Evolutionary conservation across 495 filamentous ascomycete species (phyloP), one percentile per base, ranked within the genome.

Genomic region (Xylaria grammica): DNA sequence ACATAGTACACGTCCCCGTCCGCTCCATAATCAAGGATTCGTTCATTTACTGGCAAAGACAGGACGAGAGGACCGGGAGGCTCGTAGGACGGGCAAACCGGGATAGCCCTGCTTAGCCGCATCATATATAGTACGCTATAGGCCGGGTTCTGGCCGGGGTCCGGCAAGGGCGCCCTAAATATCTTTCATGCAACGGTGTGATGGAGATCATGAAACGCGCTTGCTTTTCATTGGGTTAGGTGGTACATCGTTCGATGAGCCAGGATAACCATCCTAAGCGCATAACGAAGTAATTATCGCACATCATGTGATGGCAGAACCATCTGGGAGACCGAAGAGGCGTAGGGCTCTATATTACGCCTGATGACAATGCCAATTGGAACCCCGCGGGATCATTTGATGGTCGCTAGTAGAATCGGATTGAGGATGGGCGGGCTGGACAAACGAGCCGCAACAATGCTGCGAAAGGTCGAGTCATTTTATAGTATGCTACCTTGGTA

Each of bases 71-170:
- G 38, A 27, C 42, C 55, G 22, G 49, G 36, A 50, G 46, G 60
- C 61, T 63, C 40, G 50, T 22, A 48, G 38, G 22, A 17, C 11
- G 3, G 36, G 15, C 36, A 19, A 63, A 36, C 44, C 22, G 36
- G 61, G 61, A 57, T 63, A 50, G 51, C 61, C 61, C 42, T 56
- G 61, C 52, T 63, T 48, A 40, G 51, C 22, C 3, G 61, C 61
- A 63, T 63, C 51, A 49, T 63, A 56, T n/a, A n/a, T n/a, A n/a
- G n/a, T n/a, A n/a, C n/a, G n/a, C n/a, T n/a, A n/a, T 57, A 57
- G 38, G 17, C 60, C 19, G 60, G 50, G 27, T 6, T 36, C 6
- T 6, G 34, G 11, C 48, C 48, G 26, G 60, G 60, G 51, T 56
- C 4, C 30, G 61, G 27, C 51, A 56, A 29, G 61, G 52, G 40